Evolutionary conservation across 176 grass and related monocot species (phyloP).

Genomic region (Elymus sibiricus): DNA sequence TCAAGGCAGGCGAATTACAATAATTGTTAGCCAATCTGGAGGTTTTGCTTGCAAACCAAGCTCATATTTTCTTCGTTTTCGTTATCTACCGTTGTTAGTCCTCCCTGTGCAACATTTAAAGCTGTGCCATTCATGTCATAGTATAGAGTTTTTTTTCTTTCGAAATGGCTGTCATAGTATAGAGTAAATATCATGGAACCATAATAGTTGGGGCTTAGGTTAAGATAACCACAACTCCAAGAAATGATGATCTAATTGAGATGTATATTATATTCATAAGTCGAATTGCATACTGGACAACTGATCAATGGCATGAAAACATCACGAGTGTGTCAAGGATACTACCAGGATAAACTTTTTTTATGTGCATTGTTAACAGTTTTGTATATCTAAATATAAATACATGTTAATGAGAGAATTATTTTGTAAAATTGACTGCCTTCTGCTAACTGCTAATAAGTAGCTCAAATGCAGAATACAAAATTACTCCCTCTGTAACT

Average conservation of each 20-base stretch:
- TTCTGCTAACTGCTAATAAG: too few relatives aligned
- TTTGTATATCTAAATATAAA: not conserved
- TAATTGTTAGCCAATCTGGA: conserved; percentile 27
- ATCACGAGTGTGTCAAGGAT: not conserved
- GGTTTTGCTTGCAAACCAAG: not conserved
- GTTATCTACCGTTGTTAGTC: not conserved
- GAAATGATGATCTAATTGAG: not conserved
- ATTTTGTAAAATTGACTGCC: not conserved
- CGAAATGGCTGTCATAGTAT: too few relatives aligned
- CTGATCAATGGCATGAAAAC: not conserved
- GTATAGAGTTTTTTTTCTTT: too few relatives aligned
- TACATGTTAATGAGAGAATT: not conserved
- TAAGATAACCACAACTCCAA: too few relatives aligned
- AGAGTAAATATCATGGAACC: too few relatives aligned
- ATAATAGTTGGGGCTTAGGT: too few relatives aligned
- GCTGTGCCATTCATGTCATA: too few relatives aligned
- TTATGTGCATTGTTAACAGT: too few relatives aligned
- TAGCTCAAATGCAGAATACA: too few relatives aligned
- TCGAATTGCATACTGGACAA: not conserved
- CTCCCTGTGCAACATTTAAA: not conserved
- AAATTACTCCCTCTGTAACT: too few relatives aligned
- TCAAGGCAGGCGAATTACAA: conserved; percentile 58
- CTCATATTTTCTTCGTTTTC: too few relatives aligned
- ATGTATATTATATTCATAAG: not conserved
- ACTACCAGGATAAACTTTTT: not conserved